phyloP scores from a whole-genome alignment of 2,329 filamentous ascomycete genomes.

The Penicillium griseofulvum region DNA sequence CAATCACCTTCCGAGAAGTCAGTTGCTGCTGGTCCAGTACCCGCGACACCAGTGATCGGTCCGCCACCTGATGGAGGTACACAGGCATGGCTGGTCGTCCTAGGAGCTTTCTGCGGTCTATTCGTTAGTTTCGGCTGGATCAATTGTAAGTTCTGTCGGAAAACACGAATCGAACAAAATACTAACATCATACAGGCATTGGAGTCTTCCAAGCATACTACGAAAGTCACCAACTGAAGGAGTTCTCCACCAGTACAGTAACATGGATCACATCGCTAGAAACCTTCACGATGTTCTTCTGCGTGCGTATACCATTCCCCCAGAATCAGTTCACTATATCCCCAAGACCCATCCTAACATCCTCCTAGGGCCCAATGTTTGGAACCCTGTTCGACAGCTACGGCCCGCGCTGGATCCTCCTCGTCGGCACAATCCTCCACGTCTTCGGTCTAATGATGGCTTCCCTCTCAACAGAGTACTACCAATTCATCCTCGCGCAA shows the following conservation, averaged over 20 bases:
- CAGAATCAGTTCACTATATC: too few relatives aligned
- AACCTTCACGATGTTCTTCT: conserved; percentile 29
- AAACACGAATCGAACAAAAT: not conserved
- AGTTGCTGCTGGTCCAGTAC: not conserved
- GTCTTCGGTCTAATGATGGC: conserved; percentile 61
- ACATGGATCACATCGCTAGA: conserved; percentile 60
- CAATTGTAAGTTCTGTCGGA: conserved; percentile 37
- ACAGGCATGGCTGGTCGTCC: conserved; percentile 47
- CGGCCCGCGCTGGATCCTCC: conserved; percentile 56
- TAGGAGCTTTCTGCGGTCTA: conserved; percentile 47
- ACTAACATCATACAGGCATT: conserved; percentile 18
- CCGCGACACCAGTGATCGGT: conserved; percentile 1
- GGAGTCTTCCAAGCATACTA: conserved; percentile 55
- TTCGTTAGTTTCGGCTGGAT: conserved; percentile 55
- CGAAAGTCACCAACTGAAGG: conserved; percentile 47
- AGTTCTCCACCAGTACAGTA: conserved; percentile 55
- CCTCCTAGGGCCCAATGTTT: conserved; percentile 54
- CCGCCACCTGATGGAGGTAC: conserved; percentile 32
- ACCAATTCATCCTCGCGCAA: conserved; percentile 57
- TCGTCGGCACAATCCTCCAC: conserved; percentile 53
- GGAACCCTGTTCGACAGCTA: conserved; percentile 63
- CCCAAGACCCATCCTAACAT: not conserved
- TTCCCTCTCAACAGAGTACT: conserved; percentile 54
- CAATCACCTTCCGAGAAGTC: not conserved
- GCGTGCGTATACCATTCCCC: conserved; percentile 9